Evolutionary conservation across 2,329 filamentous ascomycete species (phyloP).

Genomic region (Colletotrichum lindemuthianum): DNA sequence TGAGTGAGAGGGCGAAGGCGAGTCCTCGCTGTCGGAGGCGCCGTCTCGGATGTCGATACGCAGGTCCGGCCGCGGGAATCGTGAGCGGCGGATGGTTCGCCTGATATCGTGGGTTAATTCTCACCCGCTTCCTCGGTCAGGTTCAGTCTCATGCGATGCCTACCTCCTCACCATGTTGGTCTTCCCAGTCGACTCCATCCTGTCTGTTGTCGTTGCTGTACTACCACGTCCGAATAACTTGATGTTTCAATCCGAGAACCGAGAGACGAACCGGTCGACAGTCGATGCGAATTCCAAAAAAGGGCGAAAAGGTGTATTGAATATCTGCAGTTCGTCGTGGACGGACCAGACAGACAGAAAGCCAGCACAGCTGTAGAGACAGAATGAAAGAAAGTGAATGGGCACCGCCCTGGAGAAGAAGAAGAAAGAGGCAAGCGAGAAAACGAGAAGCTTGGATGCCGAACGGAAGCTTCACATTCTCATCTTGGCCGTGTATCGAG

Average conservation of each 20-base stretch:
- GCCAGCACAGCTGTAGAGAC: constrained; percentile 30
- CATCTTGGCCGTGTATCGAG: constrained; percentile 26
- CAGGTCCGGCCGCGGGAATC: constrained; percentile 13
- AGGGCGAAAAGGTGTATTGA: not conserved
- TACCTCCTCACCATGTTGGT: constrained; percentile 23
- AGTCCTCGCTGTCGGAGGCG: constrained; percentile 30
- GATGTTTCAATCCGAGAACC: not conserved
- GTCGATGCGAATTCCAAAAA: not conserved
- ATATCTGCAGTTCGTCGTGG: constrained; percentile 17
- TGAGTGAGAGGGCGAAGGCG: constrained; percentile 19
- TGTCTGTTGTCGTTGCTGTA: no score
- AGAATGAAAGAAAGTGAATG: constrained; percentile 18
- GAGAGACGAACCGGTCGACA: constrained; percentile 1
- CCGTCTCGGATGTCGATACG: constrained; percentile 24
- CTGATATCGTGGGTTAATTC: not conserved
- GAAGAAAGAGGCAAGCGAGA: not conserved
- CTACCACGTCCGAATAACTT: not conserved
- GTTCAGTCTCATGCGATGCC: not conserved
- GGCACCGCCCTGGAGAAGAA: constrained; percentile 31
- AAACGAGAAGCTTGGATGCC: constrained; percentile 10
- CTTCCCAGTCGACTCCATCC: constrained; percentile 8
- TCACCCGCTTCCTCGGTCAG: not conserved
- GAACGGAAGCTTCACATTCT: constrained; percentile 24
- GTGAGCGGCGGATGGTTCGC: constrained; percentile 16
- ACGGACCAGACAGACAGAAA: not conserved